Conservation (phyloP, 2,329 filamentous ascomycete genomes). For the Cladobotryum protrusum region DNA sequence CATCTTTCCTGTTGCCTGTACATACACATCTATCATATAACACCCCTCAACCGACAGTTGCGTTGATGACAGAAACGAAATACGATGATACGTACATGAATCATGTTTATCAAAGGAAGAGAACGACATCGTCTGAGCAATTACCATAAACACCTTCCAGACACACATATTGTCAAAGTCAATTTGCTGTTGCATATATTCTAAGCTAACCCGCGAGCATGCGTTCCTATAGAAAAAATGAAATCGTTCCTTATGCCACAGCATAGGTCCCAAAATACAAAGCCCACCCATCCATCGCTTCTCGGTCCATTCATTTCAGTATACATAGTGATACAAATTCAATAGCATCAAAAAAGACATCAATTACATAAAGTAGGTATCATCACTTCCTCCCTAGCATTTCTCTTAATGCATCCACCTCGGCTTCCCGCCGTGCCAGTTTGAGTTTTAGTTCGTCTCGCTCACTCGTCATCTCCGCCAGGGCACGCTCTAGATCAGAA, state of each 20-base stretch:
- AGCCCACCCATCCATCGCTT: no score
- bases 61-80: constrained; percentile 22
- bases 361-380: not conserved
- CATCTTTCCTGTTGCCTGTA: not conserved
- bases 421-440: constrained; percentile 59
- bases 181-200: not conserved
- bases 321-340: not conserved
- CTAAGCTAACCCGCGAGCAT: no score
- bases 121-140: constrained; percentile 27
- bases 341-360: not conserved
- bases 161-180: not conserved
- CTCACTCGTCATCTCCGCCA: constrained; percentile 54
- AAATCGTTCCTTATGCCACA: not conserved
- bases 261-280: not conserved
- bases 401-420: constrained; percentile 54
- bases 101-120: constrained; percentile 18
- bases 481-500: constrained; percentile 51
- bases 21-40: not conserved
- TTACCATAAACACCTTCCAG: not conserved
- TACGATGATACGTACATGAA: constrained; percentile 20
- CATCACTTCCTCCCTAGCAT: constrained; percentile 33
- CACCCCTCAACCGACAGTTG: not conserved
- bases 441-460: constrained; percentile 57
- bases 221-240: not conserved
- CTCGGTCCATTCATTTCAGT: no score